Evolutionary conservation across 441 rosid genomes (phyloP).

Genomic region (California macrophylla): DNA sequence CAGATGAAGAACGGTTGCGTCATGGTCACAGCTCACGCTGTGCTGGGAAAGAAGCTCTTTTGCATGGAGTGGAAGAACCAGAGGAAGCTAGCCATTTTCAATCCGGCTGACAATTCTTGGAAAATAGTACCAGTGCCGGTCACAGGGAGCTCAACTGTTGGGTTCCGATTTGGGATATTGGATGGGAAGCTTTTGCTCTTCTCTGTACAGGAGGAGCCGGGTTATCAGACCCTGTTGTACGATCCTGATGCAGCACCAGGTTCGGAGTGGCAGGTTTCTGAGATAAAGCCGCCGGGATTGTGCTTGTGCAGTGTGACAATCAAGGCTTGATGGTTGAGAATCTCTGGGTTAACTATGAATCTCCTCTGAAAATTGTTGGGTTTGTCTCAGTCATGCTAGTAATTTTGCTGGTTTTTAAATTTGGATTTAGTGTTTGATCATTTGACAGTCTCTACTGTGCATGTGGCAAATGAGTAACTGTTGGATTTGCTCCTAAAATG

Average conservation of each 20-base stretch:
- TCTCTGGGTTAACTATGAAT: no score
- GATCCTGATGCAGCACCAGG: slow-evolving; percentile 71
- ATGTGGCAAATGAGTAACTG: no score
- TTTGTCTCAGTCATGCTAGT: background rate
- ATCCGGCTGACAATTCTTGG: slow-evolving; percentile 69
- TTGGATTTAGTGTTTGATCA: background rate
- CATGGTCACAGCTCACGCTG: slow-evolving; percentile 95
- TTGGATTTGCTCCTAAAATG: no score
- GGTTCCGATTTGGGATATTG: slow-evolving; percentile 70
- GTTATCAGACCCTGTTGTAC: slow-evolving; percentile 53
- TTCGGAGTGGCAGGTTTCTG: slow-evolving; percentile 63
- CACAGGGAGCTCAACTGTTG: slow-evolving; percentile 61
- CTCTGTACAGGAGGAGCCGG: slow-evolving; percentile 45
- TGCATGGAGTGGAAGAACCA: slow-evolving; percentile 97
- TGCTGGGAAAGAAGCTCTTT: slow-evolving; percentile 61
- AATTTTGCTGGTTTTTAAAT: no score
- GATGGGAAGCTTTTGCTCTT: slow-evolving; percentile 70
- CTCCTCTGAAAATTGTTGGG: no score
- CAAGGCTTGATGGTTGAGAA: slow-evolving; percentile 50
- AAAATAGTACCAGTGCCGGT: slow-evolving; percentile 72
- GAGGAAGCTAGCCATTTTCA: slow-evolving; percentile 60
- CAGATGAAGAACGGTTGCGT: slow-evolving; percentile 81
- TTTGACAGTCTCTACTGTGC: no score
- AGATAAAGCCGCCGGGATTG: slow-evolving; percentile 59
- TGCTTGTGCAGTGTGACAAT: slow-evolving; percentile 81